A percentile compares a stretch with the other conserved stretches of the same genome.
Conservation (phyloP, 2,329 filamentous ascomycete genomes). For the Chalara sp. region DNA sequence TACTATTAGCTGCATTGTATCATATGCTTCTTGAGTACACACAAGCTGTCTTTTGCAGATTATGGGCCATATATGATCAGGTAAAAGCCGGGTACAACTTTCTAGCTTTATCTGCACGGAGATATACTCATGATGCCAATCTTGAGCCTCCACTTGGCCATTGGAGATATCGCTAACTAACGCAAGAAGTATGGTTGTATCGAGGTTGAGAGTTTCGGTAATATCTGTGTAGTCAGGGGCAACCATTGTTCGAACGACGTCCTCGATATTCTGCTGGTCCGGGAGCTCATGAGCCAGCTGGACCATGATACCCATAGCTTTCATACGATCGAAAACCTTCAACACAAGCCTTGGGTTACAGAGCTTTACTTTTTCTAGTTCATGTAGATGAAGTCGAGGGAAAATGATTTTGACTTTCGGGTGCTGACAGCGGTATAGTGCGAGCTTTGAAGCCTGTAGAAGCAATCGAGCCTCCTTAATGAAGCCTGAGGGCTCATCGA, state of each 20-base stretch:
- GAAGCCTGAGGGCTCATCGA: constrained; percentile 44
- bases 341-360: constrained; percentile 24
- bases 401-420: constrained; percentile 41
- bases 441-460: constrained; percentile 46
- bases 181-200: constrained; percentile 61
- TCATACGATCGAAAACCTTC: constrained; percentile 47
- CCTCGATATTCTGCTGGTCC: constrained; percentile 10
- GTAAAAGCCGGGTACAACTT: constrained; percentile 49
- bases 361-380: constrained; percentile 39
- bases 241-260: constrained; percentile 27
- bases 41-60: constrained; percentile 46
- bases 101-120: constrained; percentile 54
- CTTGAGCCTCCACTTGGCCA: constrained; percentile 23
- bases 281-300: constrained; percentile 22
- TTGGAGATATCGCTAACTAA: constrained; percentile 56
- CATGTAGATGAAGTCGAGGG: constrained; percentile 26
- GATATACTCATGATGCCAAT: constrained; percentile 27
- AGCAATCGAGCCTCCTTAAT: constrained; percentile 54
- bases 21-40: constrained; percentile 55
- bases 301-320: constrained; percentile 35
- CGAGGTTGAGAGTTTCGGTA: constrained; percentile 43
- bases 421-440: constrained; percentile 50
- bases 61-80: constrained; percentile 54
- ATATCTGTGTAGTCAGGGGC: constrained; percentile 32
- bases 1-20: constrained; percentile 58